Percentiles rank a stretch among this genome's conserved stretches.
These are phyloP conservation scores for Oryza longistaminata DNA, from an alignment of 176 grass and related monocot species.

Conservation along the genomic window DNA sequence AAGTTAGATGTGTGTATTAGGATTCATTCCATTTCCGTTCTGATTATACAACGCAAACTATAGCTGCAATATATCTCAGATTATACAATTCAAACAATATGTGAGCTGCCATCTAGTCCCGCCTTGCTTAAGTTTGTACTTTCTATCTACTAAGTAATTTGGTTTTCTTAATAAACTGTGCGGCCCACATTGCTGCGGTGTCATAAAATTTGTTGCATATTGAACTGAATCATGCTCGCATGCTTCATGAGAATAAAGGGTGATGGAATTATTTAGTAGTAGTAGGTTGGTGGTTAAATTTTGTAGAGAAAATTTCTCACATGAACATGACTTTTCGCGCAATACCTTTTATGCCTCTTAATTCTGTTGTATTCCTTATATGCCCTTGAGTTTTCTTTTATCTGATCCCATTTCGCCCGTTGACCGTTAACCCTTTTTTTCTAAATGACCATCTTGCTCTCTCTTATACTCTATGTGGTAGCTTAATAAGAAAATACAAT, in stretches of 20 bases:
- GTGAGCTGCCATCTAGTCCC: background rate
- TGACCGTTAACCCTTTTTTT: too few relatives aligned
- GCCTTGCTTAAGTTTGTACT: background rate
- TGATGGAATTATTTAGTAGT: background rate
- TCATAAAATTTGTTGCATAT: background rate
- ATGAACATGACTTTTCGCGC: too few relatives aligned
- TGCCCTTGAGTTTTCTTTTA: too few relatives aligned
- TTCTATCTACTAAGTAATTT: background rate
- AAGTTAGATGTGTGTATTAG: slow-evolving; percentile 46
- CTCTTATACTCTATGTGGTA: too few relatives aligned
- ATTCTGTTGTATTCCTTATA: too few relatives aligned
- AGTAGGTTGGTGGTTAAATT: background rate
- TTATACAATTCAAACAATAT: slow-evolving; percentile 23
- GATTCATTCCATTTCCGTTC: slow-evolving; percentile 37
- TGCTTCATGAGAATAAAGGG: background rate
- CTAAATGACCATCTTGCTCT: too few relatives aligned
- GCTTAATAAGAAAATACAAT: too few relatives aligned
- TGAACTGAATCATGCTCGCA: background rate
- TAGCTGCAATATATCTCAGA: slow-evolving; percentile 32
- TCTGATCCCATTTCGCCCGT: too few relatives aligned
- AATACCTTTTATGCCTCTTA: background rate
- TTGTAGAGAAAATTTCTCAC: too few relatives aligned
- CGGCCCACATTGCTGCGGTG: background rate
- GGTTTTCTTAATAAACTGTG: background rate
- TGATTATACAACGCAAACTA: slow-evolving; percentile 16